Evolutionary conservation across 2,329 filamentous ascomycete genomes (phyloP).

Genomic region (Metarhizium brunneum): DNA sequence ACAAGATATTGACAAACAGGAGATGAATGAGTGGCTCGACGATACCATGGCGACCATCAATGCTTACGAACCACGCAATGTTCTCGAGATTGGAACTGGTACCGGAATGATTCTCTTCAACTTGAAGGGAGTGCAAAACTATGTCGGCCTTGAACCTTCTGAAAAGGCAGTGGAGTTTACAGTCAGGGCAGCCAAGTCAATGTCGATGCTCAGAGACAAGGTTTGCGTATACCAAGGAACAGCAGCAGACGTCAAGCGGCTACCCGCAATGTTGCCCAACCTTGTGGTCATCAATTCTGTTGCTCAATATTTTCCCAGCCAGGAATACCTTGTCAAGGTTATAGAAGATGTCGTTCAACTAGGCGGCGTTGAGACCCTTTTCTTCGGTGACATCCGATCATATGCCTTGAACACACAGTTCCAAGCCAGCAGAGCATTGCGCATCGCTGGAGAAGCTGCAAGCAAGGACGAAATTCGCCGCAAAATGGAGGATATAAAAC

Average conservation of each 20-base stretch:
- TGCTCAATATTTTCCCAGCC: constrained; percentile 18
- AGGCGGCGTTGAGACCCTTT: constrained; percentile 3
- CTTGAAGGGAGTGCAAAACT: constrained; percentile 14
- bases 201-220: constrained; percentile 8
- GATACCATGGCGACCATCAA: background rate
- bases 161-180: constrained; percentile 13
- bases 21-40: constrained; percentile 5
- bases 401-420: constrained; percentile 10
- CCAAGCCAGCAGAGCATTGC: constrained; percentile 5
- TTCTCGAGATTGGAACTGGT: constrained; percentile 21
- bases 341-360: constrained; percentile 5
- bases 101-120: constrained; percentile 11
- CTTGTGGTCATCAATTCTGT: constrained; percentile 19
- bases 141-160: constrained; percentile 20
- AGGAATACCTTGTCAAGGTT: constrained; percentile 13
- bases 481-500: constrained; percentile 4
- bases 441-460: background rate
- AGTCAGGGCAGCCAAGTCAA: constrained; percentile 5
- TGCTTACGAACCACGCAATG: background rate
- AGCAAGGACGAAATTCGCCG: constrained; percentile 3
- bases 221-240: constrained; percentile 11
- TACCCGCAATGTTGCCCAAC: constrained; percentile 4
- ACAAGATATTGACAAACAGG: background rate
- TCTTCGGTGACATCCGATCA: constrained; percentile 15
- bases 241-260: constrained; percentile 9